These are phyloP conservation scores for Aspergillus cavernicola DNA, from an alignment of 495 filamentous ascomycete species.

Conservation along the genomic window DNA sequence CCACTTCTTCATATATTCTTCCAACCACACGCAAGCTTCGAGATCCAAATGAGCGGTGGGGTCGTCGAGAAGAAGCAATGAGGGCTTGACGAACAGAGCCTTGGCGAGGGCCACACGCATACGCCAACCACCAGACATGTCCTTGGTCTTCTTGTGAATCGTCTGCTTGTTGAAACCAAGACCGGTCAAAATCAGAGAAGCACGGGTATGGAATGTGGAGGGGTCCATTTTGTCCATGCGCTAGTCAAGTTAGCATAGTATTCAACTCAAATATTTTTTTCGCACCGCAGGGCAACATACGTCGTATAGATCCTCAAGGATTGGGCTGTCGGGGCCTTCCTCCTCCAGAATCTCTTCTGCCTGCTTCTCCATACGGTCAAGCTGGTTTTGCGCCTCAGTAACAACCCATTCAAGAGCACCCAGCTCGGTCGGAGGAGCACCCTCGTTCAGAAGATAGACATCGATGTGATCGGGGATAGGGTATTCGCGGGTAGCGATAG, in stretches of 20 bases:
- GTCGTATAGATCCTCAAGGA: conserved; percentile 95
- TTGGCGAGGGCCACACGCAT: conserved; percentile 98
- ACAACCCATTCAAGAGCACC: conserved; percentile 98
- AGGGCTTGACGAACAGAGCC: conserved; percentile 97
- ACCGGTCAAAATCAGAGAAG: conserved; percentile 95
- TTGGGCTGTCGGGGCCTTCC: conserved; percentile 83
- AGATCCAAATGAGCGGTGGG: conserved; percentile 99
- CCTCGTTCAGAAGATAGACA: conserved; percentile 98
- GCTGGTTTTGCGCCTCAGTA: conserved; percentile 88
- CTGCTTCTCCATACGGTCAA: conserved; percentile 80
- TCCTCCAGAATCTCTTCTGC: conserved; percentile 90
- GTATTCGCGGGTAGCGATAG: conserved; percentile 88
- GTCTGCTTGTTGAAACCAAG: conserved; percentile 97
- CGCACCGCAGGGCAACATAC: conserved; percentile 64
- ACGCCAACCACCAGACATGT: conserved; percentile 99
- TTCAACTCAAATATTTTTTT: background rate
- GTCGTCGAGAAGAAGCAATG: conserved; percentile 92
- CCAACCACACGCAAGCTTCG: conserved; percentile 98
- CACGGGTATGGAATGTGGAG: conserved; percentile 97
- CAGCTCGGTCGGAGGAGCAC: conserved; percentile 82
- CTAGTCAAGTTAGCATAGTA: conserved; percentile 46
- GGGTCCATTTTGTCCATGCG: conserved; percentile 99
- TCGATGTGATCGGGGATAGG: conserved; percentile 96
- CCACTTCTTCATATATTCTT: conserved; percentile 99
- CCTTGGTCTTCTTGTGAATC: conserved; percentile 98